Evolutionary conservation across 176 grass and related monocot species (phyloP).

Genomic region (Phoenix roebelenii): DNA sequence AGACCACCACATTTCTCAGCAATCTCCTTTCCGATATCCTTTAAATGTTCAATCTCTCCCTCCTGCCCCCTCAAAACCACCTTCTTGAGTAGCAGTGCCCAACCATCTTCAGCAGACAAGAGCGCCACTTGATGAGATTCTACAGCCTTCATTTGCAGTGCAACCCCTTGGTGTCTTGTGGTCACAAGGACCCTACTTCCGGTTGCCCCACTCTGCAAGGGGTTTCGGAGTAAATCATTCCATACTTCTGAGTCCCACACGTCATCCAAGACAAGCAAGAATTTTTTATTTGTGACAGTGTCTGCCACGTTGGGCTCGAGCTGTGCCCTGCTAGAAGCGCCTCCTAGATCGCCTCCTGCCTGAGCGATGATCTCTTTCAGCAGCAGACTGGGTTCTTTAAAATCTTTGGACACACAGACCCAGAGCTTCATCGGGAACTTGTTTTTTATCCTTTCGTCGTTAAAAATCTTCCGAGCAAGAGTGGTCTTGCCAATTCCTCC

Average conservation of each 20-base stretch:
- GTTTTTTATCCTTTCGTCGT: constrained; percentile 1
- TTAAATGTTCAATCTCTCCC: constrained; percentile 1
- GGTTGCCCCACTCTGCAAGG: constrained; percentile 7
- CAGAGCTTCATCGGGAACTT: constrained; percentile 16
- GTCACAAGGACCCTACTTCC: constrained; percentile 26
- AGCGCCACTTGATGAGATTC: constrained; percentile 11
- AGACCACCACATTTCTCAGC: too few relatives aligned
- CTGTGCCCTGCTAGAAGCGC: neutral
- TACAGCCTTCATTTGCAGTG: constrained; percentile 10
- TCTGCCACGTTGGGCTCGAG: constrained; percentile 6
- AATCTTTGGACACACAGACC: constrained; percentile 20
- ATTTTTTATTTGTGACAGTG: constrained; percentile 2
- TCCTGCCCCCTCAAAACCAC: neutral
- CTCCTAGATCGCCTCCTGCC: neutral
- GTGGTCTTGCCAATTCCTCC: too few relatives aligned
- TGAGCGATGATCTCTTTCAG: constrained; percentile 17
- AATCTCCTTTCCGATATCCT: neutral
- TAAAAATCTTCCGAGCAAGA: constrained; percentile 18
- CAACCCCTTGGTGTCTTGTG: constrained; percentile 23
- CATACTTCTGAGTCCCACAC: constrained; percentile 16
- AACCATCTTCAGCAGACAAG: constrained; percentile 21
- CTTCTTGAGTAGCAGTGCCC: constrained; percentile 31
- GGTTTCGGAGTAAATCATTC: constrained; percentile 13
- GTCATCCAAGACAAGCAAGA: constrained; percentile 26
- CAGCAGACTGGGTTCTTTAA: constrained; percentile 4